Conservation (phyloP, 495 filamentous ascomycete genomes). For the Jackrogersella multiformis region DNA sequence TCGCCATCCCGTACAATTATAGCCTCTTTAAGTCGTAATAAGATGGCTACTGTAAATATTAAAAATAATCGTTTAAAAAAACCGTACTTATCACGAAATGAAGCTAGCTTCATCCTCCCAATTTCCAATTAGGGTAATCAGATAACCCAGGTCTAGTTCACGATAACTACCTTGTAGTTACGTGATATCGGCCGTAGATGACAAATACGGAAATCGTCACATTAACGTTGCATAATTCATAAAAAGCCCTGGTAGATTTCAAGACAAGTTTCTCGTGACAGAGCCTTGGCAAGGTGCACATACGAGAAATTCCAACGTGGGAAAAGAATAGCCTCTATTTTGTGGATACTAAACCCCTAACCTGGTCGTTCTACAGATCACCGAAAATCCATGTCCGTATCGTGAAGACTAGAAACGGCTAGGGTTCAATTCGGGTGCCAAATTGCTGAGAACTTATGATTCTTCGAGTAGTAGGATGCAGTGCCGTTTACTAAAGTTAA, state of each 20-base stretch:
- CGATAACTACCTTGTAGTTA: too few relatives aligned
- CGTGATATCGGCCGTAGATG: background rate
- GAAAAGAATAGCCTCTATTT: conserved; percentile 7
- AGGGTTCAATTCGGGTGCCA: background rate
- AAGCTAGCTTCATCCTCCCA: background rate
- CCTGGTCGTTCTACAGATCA: conserved; percentile 1
- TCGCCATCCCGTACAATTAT: background rate
- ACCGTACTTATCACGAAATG: background rate
- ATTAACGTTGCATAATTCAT: background rate
- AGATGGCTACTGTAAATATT: background rate
- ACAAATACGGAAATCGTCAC: background rate
- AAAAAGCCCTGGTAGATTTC: background rate
- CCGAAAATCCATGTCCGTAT: conserved; percentile 3
- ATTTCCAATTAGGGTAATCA: background rate
- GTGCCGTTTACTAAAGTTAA: background rate
- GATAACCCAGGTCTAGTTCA: background rate
- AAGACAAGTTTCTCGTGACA: conserved; percentile 6
- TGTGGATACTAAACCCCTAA: conserved; percentile 8
- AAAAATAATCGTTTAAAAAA: background rate
- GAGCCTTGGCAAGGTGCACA: conserved; percentile 1
- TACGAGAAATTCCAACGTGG: conserved; percentile 29
- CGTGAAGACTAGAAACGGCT: background rate
- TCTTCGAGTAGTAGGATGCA: background rate
- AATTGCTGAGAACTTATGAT: background rate
- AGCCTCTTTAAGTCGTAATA: background rate